Conservation (phyloP, 108 stramenopile species). For the Cyclotella kingstonii region DNA sequence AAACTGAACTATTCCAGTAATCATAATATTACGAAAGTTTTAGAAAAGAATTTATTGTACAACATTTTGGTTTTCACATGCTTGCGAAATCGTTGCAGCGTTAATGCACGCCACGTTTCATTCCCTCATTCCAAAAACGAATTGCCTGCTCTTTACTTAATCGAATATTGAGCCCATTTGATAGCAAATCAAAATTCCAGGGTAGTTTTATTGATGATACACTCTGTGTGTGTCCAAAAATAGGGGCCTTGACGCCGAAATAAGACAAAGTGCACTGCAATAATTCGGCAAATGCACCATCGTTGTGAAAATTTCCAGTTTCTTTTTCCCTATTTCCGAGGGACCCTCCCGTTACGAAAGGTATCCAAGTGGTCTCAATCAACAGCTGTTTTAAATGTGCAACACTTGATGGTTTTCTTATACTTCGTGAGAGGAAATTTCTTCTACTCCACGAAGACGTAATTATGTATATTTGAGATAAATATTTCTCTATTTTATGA, state of each 20-base stretch:
- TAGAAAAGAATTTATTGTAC: too few species aligned
- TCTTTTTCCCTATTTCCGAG: constrained; percentile 21
- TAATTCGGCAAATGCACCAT: constrained; percentile 37
- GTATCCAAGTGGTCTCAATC: constrained; percentile 55
- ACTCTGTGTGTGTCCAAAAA: neutral
- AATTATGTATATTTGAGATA: constrained; percentile 36
- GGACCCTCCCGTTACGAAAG: constrained; percentile 35
- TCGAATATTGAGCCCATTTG: constrained; percentile 24
- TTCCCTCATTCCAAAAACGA: constrained; percentile 35
- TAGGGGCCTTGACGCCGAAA: neutral
- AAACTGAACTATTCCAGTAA: too few species aligned
- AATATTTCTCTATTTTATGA: neutral
- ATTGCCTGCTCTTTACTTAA: constrained; percentile 14
- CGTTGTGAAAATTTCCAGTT: constrained; percentile 24
- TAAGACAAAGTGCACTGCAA: too few species aligned
- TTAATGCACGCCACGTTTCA: constrained; percentile 13
- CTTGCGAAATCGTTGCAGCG: too few species aligned
- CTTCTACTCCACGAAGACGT: constrained; percentile 28
- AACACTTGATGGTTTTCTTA: constrained; percentile 25
- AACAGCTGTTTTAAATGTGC: constrained; percentile 35
- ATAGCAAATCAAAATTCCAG: constrained; percentile 29
- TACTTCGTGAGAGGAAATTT: constrained; percentile 6
- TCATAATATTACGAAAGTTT: too few species aligned
- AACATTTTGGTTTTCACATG: too few species aligned
- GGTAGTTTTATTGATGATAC: constrained; percentile 23